Evolutionary conservation across 139 green algal species (phyloP).

Genomic region (Chlamydomonas sphaeroides): DNA sequence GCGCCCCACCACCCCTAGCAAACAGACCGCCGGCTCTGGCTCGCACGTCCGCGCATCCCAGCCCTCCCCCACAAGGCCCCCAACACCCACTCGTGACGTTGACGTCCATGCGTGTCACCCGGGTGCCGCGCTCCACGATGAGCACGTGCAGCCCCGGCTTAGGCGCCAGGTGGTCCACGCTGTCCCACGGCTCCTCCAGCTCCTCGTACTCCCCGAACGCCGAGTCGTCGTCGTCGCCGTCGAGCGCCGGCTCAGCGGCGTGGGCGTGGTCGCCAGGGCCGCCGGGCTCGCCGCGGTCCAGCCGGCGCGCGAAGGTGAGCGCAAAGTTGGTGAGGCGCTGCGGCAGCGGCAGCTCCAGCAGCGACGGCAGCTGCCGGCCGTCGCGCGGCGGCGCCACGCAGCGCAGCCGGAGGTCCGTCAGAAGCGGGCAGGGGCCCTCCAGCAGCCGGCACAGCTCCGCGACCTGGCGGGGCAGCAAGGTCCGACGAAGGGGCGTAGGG

Average conservation of each 20-base stretch:
- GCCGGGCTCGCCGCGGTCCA: background rate
- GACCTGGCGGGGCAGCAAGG: background rate
- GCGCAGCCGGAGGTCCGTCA: constrained; percentile 32
- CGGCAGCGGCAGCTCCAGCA: constrained; percentile 20
- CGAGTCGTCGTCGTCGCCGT: background rate
- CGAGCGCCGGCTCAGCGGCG: background rate
- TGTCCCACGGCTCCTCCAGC: constrained; percentile 32
- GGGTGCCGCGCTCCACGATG: constrained; percentile 26
- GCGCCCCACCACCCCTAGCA: too few species aligned
- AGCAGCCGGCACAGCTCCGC: constrained; percentile 2
- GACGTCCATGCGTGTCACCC: constrained; percentile 26
- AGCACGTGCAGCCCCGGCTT: constrained; percentile 32
- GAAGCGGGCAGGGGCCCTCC: constrained; percentile 13
- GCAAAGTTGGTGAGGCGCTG: constrained; percentile 40
- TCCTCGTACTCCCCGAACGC: constrained; percentile 39
- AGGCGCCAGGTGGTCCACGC: constrained; percentile 24
- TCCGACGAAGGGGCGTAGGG: background rate
- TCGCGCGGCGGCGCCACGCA: constrained; percentile 8
- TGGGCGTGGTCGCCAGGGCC: too few species aligned
- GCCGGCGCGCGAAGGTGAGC: constrained; percentile 15
- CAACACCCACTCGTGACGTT: too few species aligned
- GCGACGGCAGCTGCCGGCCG: constrained; percentile 5
- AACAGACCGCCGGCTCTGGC: too few species aligned
- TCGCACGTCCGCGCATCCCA: too few species aligned
- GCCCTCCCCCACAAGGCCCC: too few species aligned